Base-by-base conservation (phyloP, 768 basidiomycete genomes). In the Mycena indigotica region DNA sequence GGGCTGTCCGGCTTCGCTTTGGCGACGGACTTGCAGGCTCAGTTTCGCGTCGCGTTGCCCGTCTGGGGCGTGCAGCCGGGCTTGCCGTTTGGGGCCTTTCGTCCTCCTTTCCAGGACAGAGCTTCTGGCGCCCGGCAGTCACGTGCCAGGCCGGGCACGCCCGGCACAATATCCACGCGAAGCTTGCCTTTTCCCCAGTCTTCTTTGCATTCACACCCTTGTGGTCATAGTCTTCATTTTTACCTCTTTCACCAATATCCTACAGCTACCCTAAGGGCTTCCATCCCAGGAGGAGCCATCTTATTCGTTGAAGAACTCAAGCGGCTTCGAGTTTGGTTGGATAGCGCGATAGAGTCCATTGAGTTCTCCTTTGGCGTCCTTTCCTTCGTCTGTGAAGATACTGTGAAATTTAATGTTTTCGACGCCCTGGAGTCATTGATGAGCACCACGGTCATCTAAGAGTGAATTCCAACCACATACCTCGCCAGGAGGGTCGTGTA, bases 251-350 rank as follows among this genome's bases (percentile, higher is more conserved):
- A n/a, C n/a, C n/a, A n/a, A n/a, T n/a, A n/a, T n/a, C n/a, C n/a
- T n/a, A n/a, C n/a, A n/a, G n/a, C n/a, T n/a, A n/a, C n/a, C n/a
- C n/a, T n/a, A n/a, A n/a, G n/a, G n/a, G n/a, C n/a, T n/a, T n/a
- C n/a, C n/a, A 8, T 35, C 32, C 32, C 32, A 35, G 32, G 10
- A n/a, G n/a, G n/a, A n/a, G 32, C 10, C 32, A 8, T 21, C 61
- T 76, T 70, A 89, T 74, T 88, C 86, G 66, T 87, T 83, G 77
- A 89, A 89, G 72, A 87, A 87, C 60, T 85, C 81, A 53, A 92
- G 73, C 2, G 85, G 84, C 17, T 77, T 81, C 55, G 81, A 79
- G 29, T 66, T 60, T 2, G 77, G 79, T 61, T 91, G 88, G 61
- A 91, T 80, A 10, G 89, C 89, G 54, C 80, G 75, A 80, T 83